Evolutionary conservation across 352 stramenopile species (phyloP), one percentile per base, ranked within the genome.

Genomic region (Thalassiosira sp.): DNA sequence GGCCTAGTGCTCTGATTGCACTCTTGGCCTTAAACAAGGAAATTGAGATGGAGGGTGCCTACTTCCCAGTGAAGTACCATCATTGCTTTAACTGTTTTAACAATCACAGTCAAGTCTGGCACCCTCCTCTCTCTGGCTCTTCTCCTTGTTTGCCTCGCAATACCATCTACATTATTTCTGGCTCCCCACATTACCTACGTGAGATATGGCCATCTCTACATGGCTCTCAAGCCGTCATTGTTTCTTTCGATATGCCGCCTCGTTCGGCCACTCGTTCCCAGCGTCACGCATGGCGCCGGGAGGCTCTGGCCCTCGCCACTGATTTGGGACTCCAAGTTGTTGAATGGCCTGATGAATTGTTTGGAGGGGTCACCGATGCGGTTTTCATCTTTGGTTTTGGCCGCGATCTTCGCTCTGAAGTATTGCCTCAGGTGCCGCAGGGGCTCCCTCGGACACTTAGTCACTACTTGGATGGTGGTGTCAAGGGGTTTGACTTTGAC

Each of bases 1-100:
- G 70, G 70, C 70, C 70, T 2, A 74, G 60, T 42, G 27, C 46
- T 8, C 20, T 79, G 24, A 48, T 79, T 18, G 42, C 62, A 28
- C 3, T 65, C 11, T 37, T 37, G 1, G 18, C 70, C 0, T 27
- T 68, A 1, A 22, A 49, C 2, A n/a, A n/a, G n/a, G n/a, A n/a
- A n/a, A 24, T 79, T 15, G n/a, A 5, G 2, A 25, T 79, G 16
- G 11, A 40, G 3, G 20, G 33, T 25, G 70, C 52, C n/a, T 74
- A 18, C 13, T 74, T 74, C 20, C 61, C 61, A 1, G 13, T 15
- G 15, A 40, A 49, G 22, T 54, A 45, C 15, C 63, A 72, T 24
- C 0, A 13, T 13, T 57, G 45, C 7, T 56, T 64, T 72, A 54
- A 35, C 1, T 15, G n/a, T 43, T 15, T 22, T 62, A 72, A 63